Base-by-base conservation (phyloP, 2,329 filamentous ascomycete genomes). In the Cordyceps tenuipes region DNA sequence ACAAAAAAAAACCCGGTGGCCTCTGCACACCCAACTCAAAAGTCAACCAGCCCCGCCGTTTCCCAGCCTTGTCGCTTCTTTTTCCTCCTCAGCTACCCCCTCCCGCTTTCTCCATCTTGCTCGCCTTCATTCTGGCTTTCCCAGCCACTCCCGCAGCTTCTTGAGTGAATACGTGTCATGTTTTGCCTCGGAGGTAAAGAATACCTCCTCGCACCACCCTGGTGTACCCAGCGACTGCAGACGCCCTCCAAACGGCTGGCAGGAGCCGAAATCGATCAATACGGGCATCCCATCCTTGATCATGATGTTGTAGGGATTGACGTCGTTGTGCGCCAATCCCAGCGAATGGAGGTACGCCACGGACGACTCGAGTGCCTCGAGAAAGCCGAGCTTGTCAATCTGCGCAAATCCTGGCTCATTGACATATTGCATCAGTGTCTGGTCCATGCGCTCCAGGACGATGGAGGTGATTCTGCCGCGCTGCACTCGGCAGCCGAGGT, bases 271-370 rank as follows among this genome's bases (percentile, higher is more conserved):
- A 47, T 70, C 67, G 50, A 68, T 67, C 41, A 70, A 56, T 17
- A 69, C 61, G 13, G 67, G 65, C 60, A 62, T 62, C 57, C 62
- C 62, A 8, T 65, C 55, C 29, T 62, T 61, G 15, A 69, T 49
- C 61, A 70, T 63, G 53, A 70, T 64, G 52, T 70, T 70, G 36
- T 61, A 15, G 15, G 68, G 67, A 41, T 63, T 66, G 54, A 70
- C 62, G 59, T 70, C 66, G 57, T 70, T 69, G 49, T 70, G 67
- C 9, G 67, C 68, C 44, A 67, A 59, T 6, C 68, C 68, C 56
- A 66, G 62, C 12, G 55, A 62, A 59, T 69, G 67, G 26, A 69
- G 59, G 51, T 67, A 58, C 43, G 60, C 31, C 15, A 69, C 62
- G 15, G 66, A 66, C 17, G 66, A 68, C 56, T 65, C 44, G 15